Evolutionary conservation across 1,139 yeast genomes (phyloP), one percentile per base, ranked within the genome.

Genomic region (Yamadazyma conglobata): DNA sequence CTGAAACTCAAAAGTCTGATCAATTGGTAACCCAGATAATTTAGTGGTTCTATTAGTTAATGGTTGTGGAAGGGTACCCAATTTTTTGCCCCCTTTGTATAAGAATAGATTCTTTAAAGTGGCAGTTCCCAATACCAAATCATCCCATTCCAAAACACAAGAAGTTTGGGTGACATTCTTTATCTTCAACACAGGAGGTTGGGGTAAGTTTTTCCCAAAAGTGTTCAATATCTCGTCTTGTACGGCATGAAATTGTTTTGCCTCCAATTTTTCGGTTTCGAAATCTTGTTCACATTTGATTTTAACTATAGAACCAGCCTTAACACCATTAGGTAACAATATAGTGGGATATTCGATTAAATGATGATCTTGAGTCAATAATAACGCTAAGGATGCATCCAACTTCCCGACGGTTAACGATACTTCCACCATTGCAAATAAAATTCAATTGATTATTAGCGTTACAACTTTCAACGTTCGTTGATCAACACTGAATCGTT

Each of bases 311-410:
- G 96, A 85, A 5, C 98, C 99, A 1, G 98, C 94, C 42, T 75
- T 73, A 25, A 89, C 94, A 25, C 93, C 91, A 48, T 81, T 83
- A 7, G 99, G 99, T 31, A 91, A 67, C 34, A 91, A 64, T 33
- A 89, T 79, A 6, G 97, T 88, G 10, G 99, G 99, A 52, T 91
- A 91, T 52, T 93, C 98, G 46, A 91, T 89, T 40, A 91, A 70
- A 56, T 89, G 96, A 54, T 89, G 97, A 56, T 89, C 96, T 38
- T 83, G 77, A 15, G 99, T 89, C 28, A 94, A 73, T 28, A 91
- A 67, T 31, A 91, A 68, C 18, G 98, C 97, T 56, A 91, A 69
- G 2, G 96, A 88, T 14, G 97, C 96, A 56, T 91, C 98, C 31
- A 91, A 70, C 61, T 89, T 89, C 27, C 98, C 98, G 11, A 91